A percentile compares a stretch with the other conserved stretches of the same genome.
Conservation (phyloP, 139 green algal species). For the Tetradesmus lagerheimii region DNA sequence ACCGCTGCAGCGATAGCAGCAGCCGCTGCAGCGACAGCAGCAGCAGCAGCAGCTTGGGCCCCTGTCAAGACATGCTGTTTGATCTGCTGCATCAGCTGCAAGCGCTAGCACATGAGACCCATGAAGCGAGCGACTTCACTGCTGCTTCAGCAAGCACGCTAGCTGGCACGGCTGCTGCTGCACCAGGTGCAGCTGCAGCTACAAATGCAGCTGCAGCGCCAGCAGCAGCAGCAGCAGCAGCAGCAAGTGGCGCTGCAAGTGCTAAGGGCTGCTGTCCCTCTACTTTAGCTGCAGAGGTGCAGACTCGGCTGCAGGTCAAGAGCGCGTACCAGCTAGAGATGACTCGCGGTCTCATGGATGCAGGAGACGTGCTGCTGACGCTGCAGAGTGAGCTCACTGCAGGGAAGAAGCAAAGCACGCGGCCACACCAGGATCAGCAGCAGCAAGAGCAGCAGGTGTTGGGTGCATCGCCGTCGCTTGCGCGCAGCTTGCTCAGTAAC, state of each 20-base stretch:
- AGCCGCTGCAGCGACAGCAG: neutral
- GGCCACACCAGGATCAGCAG: neutral
- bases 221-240: neutral
- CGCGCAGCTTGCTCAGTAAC: neutral
- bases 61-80: neutral
- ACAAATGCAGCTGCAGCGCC: neutral
- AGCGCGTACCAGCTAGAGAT: constrained; percentile 23
- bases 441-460: neutral
- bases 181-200: neutral
- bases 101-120: neutral
- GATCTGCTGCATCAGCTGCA: constrained; percentile 25
- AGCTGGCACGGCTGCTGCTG: neutral
- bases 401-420: neutral
- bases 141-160: constrained; percentile 23
- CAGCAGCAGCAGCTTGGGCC: neutral
- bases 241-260: neutral
- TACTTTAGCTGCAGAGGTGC: constrained; percentile 8
- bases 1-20: neutral
- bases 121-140: constrained; percentile 30
- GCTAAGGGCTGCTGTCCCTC: neutral
- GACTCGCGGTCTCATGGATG: constrained; percentile 1
- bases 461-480: neutral
- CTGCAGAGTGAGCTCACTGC: constrained; percentile 9
- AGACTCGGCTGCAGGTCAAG: constrained; percentile 25
- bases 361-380: neutral